A percentile compares a stretch with the other conserved stretches of the same genome.
phyloP scores from a whole-genome alignment of 305 asterid species.

The Fraxinus floribunda region DNA sequence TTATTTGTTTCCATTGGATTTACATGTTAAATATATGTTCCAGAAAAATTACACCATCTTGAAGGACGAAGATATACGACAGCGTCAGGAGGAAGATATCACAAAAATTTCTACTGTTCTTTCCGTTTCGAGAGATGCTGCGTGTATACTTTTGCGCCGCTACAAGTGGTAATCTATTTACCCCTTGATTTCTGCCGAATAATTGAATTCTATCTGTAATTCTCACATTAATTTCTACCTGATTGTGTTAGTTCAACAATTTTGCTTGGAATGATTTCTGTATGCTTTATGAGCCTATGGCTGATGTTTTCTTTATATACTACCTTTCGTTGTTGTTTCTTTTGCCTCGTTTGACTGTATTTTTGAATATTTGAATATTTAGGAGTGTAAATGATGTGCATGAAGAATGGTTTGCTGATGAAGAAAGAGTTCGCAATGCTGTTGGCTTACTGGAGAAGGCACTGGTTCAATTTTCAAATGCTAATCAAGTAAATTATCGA shows the following conservation, averaged over 20 bases:
- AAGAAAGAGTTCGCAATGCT: conserved; percentile 23
- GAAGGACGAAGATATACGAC: conserved; percentile 32
- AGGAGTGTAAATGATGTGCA: conserved; percentile 31
- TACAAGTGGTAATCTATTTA: conserved; percentile 29
- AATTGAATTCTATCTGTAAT: not conserved
- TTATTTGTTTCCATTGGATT: not conserved
- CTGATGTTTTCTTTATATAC: not conserved
- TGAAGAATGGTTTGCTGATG: conserved; percentile 20
- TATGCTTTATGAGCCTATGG: not conserved
- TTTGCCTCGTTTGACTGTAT: not conserved
- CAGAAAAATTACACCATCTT: conserved; percentile 30
- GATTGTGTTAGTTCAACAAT: not conserved
- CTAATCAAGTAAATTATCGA: not conserved
- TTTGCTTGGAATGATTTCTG: not conserved
- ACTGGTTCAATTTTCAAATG: conserved; percentile 11
- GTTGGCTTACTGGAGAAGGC: conserved; percentile 21
- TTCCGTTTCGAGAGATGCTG: conserved; percentile 31
- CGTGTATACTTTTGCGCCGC: conserved; percentile 37
- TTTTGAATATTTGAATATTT: not conserved
- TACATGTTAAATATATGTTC: not conserved
- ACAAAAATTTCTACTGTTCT: conserved; percentile 31
- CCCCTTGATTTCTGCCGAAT: not conserved
- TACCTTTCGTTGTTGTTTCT: not conserved
- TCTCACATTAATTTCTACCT: not conserved
- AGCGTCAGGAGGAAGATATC: conserved; percentile 37